phyloP scores from a whole-genome alignment of 225 moss, liverwort and hornwort species.

The Antitrichia curtipendula region DNA sequence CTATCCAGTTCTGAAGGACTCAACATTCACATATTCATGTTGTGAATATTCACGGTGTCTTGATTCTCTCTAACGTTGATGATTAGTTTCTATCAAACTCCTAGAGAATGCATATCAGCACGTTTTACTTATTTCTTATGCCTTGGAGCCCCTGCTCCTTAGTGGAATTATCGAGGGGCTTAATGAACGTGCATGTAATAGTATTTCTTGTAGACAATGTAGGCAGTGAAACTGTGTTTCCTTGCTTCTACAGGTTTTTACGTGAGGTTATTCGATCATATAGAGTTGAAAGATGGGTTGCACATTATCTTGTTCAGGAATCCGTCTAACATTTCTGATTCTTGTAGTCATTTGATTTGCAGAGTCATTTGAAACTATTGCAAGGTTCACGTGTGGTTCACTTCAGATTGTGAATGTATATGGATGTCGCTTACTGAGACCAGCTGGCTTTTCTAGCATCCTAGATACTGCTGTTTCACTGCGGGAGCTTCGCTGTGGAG shows the following conservation, averaged over 20 bases:
- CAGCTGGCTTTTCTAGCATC: constrained; percentile 44
- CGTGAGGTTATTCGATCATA: background rate
- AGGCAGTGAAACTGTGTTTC: background rate
- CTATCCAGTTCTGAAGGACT: background rate
- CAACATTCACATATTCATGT: background rate
- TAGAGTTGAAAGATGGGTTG: background rate
- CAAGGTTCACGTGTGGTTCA: constrained; percentile 66
- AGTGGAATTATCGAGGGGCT: background rate
- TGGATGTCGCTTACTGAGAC: constrained; percentile 68
- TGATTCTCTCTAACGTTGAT: background rate
- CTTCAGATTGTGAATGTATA: constrained; percentile 56
- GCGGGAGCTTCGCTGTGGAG: constrained; percentile 81
- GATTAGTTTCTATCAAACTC: background rate
- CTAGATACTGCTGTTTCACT: constrained; percentile 40
- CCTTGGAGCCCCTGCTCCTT: background rate
- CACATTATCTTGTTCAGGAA: background rate
- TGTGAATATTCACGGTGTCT: background rate
- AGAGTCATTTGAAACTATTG: constrained; percentile 68
- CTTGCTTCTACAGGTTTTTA: background rate
- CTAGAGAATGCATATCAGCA: background rate
- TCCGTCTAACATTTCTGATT: background rate
- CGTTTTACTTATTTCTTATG: background rate
- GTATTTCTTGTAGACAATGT: background rate
- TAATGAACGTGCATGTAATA: background rate
- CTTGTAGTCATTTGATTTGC: constrained; percentile 6